Conservation (phyloP, 208 protist species). For the Herpetomonas muscarum region DNA sequence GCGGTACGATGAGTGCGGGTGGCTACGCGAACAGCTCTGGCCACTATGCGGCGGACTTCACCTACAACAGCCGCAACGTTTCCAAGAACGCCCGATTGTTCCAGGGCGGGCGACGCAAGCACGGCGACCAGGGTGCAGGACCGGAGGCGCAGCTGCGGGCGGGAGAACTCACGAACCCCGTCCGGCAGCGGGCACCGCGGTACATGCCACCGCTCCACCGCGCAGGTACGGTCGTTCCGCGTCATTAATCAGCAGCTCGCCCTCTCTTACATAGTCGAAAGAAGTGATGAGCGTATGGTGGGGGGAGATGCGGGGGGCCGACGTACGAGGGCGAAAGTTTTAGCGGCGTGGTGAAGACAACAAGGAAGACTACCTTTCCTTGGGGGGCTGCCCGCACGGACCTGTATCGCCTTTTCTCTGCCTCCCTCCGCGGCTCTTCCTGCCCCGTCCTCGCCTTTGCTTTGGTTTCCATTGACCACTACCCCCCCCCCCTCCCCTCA, state of each 20-base stretch:
- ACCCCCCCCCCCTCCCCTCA: no score
- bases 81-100: conserved; percentile 63
- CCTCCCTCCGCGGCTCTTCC: no score
- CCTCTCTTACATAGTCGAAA: background rate
- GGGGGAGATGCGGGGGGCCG: conserved; percentile 1
- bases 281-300: background rate
- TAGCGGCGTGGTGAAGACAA: no score
- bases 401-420: no score
- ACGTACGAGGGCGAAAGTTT: no score
- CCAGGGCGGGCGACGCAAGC: conserved; percentile 42
- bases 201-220: conserved; percentile 80
- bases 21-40: conserved; percentile 63
- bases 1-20: conserved; percentile 71
- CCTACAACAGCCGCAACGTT: conserved; percentile 62
- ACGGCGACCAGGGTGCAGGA: conserved; percentile 57
- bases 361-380: no score
- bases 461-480: no score
- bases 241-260: conserved; percentile 5
- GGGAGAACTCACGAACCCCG: conserved; percentile 57
- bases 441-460: no score
- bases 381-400: no score
- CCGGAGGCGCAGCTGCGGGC: conserved; percentile 69
- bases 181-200: conserved; percentile 65
- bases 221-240: conserved; percentile 16
- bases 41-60: conserved; percentile 40